phyloP scores from a whole-genome alignment of 768 basidiomycete genomes.

The Collybia mongolica region DNA sequence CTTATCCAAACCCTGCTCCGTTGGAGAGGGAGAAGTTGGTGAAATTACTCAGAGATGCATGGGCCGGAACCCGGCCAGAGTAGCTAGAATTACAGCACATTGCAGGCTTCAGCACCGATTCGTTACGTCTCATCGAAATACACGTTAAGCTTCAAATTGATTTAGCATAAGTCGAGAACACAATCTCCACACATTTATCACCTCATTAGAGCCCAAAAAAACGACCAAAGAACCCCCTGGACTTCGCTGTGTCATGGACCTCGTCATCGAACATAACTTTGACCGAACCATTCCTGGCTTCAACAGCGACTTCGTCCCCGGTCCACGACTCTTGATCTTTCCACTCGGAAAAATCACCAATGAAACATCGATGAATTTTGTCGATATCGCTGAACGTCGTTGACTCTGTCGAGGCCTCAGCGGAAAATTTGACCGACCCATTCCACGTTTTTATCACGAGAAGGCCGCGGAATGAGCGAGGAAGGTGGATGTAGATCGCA shows the following conservation, averaged over 20 bases:
- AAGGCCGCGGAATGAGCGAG: slow-evolving; percentile 39
- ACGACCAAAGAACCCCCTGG: slow-evolving; percentile 16
- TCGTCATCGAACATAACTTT: slow-evolving; percentile 37
- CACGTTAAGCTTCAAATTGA: neutral
- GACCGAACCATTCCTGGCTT: slow-evolving; percentile 33
- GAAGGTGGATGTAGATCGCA: slow-evolving; percentile 29
- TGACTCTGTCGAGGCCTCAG: slow-evolving; percentile 19
- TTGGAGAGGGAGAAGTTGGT: slow-evolving; percentile 31
- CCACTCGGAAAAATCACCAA: slow-evolving; percentile 30
- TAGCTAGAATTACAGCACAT: slow-evolving; percentile 5
- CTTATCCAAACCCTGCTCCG: slow-evolving; percentile 38
- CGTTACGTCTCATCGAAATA: slow-evolving; percentile 6
- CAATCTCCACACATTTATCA: too few relatives aligned
- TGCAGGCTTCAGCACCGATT: neutral
- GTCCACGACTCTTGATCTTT: slow-evolving; percentile 22
- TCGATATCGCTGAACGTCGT: slow-evolving; percentile 29
- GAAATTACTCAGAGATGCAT: slow-evolving; percentile 26
- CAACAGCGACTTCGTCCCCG: slow-evolving; percentile 33
- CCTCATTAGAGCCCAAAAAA: neutral
- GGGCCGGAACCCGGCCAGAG: slow-evolving; percentile 25
- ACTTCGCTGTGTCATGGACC: slow-evolving; percentile 7
- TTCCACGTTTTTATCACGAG: slow-evolving; percentile 25
- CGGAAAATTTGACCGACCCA: slow-evolving; percentile 28
- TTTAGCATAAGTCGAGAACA: too few relatives aligned
- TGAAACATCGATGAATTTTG: slow-evolving; percentile 16